A percentile compares a stretch with the other conserved stretches of the same genome.
phyloP scores from a whole-genome alignment of 192 early-diverging fungal genomes.

The Coemansia sp. region DNA sequence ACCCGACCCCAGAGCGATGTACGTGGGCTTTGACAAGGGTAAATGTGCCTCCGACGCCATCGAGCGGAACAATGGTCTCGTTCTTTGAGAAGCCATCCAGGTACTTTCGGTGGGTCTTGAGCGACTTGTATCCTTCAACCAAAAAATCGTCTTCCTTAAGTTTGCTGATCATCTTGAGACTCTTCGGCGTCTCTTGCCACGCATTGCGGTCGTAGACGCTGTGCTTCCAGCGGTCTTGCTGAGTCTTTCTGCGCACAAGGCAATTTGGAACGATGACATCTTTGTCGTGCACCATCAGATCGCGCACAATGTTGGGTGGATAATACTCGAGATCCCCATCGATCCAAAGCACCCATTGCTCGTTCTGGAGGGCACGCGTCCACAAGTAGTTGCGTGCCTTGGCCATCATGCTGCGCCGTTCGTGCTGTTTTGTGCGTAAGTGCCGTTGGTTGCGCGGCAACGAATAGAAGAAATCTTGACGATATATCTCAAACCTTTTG shows the following conservation, averaged over 20 bases:
- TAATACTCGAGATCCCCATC: slow-evolving; percentile 73
- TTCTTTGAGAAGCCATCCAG: slow-evolving; percentile 46
- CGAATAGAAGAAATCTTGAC: slow-evolving; percentile 59
- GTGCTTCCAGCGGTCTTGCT: slow-evolving; percentile 55
- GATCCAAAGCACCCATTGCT: slow-evolving; percentile 75
- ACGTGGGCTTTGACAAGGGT: slow-evolving; percentile 65
- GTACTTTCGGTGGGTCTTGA: slow-evolving; percentile 47
- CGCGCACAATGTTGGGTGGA: slow-evolving; percentile 58
- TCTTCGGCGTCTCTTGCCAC: slow-evolving; percentile 65
- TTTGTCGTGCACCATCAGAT: slow-evolving; percentile 65
- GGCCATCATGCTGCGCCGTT: slow-evolving; percentile 64
- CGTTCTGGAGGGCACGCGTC: slow-evolving; percentile 58
- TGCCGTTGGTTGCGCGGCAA: slow-evolving; percentile 61
- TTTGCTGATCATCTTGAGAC: slow-evolving; percentile 47
- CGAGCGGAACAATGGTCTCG: slow-evolving; percentile 57
- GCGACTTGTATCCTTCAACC: slow-evolving; percentile 50
- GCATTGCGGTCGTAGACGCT: slow-evolving; percentile 69
- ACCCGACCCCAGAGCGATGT: slow-evolving; percentile 67
- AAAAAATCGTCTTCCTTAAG: slow-evolving; percentile 43
- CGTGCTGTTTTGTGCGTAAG: slow-evolving; percentile 58
- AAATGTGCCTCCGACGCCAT: slow-evolving; percentile 70
- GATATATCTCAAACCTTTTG: slow-evolving; percentile 60
- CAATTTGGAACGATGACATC: slow-evolving; percentile 72
- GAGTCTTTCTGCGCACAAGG: slow-evolving; percentile 38
- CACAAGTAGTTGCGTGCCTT: slow-evolving; percentile 65